Percentiles rank a stretch among this genome's conserved stretches.
Evolutionary conservation across 2,329 filamentous ascomycete species (phyloP).

Genomic region (Rutstroemia sp.): DNA sequence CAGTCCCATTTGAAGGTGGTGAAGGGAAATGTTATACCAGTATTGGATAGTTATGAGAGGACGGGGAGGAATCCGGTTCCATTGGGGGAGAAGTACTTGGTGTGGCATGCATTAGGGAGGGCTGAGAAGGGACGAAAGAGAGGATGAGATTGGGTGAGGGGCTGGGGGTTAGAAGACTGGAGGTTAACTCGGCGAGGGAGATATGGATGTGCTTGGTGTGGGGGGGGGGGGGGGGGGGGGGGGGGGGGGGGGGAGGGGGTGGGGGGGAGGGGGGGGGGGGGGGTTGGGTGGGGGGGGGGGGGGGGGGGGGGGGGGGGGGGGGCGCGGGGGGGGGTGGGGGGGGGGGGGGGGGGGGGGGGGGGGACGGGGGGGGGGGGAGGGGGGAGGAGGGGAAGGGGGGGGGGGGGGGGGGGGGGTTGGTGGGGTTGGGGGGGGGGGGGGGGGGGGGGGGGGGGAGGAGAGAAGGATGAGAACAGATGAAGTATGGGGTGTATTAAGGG

Average conservation of each 20-base stretch:
- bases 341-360: too few relatives aligned
- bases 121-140: constrained; percentile 31
- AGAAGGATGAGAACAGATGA: not conserved
- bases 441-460: too few relatives aligned
- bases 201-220: constrained; percentile 31
- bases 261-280: too few relatives aligned
- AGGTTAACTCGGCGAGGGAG: constrained; percentile 3
- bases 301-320: too few relatives aligned
- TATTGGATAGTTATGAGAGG: constrained; percentile 15
- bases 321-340: too few relatives aligned
- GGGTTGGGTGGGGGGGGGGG: too few relatives aligned
- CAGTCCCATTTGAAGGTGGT: constrained; percentile 38
- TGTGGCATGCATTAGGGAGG: constrained; percentile 37
- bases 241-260: too few relatives aligned
- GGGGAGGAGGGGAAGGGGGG: too few relatives aligned
- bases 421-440: not conserved
- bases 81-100: constrained; percentile 32
- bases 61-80: constrained; percentile 26
- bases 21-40: constrained; percentile 24
- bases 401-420: not conserved
- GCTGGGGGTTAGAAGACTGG: constrained; percentile 19
- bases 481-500: constrained; percentile 20
- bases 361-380: too few relatives aligned
- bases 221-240: too few relatives aligned
- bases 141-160: constrained; percentile 31